Conservation (phyloP, 2,329 filamentous ascomycete species). For the Xylogone sp. region DNA sequence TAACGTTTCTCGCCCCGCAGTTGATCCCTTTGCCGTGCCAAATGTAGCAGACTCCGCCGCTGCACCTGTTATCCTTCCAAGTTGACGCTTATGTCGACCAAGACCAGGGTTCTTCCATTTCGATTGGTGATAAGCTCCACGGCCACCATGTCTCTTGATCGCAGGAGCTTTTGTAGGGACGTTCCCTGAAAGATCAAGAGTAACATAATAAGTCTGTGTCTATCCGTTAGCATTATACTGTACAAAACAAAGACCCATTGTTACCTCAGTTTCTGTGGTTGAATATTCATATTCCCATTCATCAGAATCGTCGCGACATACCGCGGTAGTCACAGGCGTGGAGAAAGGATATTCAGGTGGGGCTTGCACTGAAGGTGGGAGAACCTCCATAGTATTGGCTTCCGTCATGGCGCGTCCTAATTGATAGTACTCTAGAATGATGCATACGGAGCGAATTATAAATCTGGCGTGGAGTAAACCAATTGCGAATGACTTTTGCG, state of each 20-base stretch:
- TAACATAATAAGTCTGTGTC: constrained; percentile 58
- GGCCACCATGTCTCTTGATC: constrained; percentile 1
- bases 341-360: neutral
- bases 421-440: too few relatives aligned
- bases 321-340: neutral
- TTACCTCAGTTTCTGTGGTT: constrained; percentile 56
- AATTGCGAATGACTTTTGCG: too few relatives aligned
- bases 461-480: too few relatives aligned
- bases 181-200: constrained; percentile 52
- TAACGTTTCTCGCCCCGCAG: neutral
- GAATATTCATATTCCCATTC: constrained; percentile 69
- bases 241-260: neutral
- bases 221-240: neutral
- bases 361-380: neutral
- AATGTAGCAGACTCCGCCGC: constrained; percentile 3
- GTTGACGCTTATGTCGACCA: constrained; percentile 11
- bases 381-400: neutral
- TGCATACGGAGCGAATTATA: too few relatives aligned
- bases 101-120: constrained; percentile 20
- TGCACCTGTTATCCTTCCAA: neutral
- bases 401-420: neutral
- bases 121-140: constrained; percentile 2
- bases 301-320: constrained; percentile 46
- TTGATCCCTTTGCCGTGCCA: constrained; percentile 12
- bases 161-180: constrained; percentile 14